Base-by-base conservation (phyloP, 2,329 filamentous ascomycete genomes). In the Colletotrichum plurivorum region DNA sequence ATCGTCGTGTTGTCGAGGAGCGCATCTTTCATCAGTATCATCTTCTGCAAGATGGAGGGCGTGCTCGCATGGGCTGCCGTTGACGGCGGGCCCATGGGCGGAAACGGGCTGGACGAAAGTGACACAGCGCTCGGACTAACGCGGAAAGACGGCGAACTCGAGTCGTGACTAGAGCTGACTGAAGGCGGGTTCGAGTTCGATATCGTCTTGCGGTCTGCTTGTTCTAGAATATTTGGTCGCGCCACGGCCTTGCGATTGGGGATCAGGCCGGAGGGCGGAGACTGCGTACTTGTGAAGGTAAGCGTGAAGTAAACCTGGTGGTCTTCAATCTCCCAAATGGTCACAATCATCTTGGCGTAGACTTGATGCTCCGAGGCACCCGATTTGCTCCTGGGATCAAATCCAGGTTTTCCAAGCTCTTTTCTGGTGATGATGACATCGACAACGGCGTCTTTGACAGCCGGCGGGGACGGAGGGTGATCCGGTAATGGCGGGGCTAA, bases 291-390 rank as follows among this genome's bases (percentile, higher is more conserved):
- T 12, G 92, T 94, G 70, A 95, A 94, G 0, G 92, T 93, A 67
- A 94, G 81, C 2, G 91, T 94, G 75, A 90, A 94, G 78, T 91
- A 94, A 10, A 86, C 88, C 72, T 90, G 87, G 20, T 86, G 84
- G 49, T 92, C 88, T 46, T 92, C 88, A n/a, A 88, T 83, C 69
- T 89, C 86, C 90, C 92, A 95, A 7, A 93, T 87, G 0, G 90
- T 92, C 22, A 94, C 88, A 54, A 94, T 93, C 90, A 94, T 93
- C 72, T 91, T 92, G 22, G 92, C 90, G 71, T 88, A 88, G 0
- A 89, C 79, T 73, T 83, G 83, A 57, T 77, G 79, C 22, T 81
- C 78, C 7, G 77, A 78, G 18, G 78, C 77, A 69, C 80, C 81
- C 10, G 77, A 75, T 65, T 78, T 79, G 45, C 76, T 75, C 27